These are phyloP conservation scores for Ailanthus altissimus DNA, from an alignment of 345 rosid species.

Conservation along the genomic window DNA sequence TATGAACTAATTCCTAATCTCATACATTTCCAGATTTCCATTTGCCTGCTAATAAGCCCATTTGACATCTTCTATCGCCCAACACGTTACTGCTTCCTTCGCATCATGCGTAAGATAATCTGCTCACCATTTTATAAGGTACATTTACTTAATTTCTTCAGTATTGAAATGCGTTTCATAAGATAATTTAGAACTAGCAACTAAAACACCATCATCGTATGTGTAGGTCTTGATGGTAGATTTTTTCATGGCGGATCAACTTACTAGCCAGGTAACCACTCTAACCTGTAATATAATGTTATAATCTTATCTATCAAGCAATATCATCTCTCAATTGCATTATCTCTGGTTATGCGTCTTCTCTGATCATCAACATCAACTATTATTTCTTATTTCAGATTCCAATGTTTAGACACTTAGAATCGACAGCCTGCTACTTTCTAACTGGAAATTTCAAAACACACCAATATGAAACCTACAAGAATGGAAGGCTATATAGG, in stretches of 20 bases:
- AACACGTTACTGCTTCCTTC: constrained; percentile 82
- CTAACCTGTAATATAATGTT: neutral
- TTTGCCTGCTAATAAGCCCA: constrained; percentile 68
- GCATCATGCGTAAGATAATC: constrained; percentile 69
- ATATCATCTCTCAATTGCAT: neutral
- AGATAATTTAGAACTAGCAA: neutral
- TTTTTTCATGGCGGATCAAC: constrained; percentile 98
- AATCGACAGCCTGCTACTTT: constrained; percentile 84
- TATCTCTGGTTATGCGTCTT: neutral
- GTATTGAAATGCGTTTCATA: neutral
- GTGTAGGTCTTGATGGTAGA: constrained; percentile 87
- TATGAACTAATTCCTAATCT: constrained; percentile 2
- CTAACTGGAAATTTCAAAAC: constrained; percentile 70
- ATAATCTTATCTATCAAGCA: neutral
- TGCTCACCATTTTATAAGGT: constrained; percentile 94
- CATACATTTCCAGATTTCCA: constrained; percentile 48
- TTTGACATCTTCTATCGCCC: constrained; percentile 77
- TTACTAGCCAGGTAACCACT: constrained; percentile 85
- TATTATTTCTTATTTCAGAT: constrained; percentile 42
- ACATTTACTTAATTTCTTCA: neutral
- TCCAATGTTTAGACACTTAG: constrained; percentile 80
- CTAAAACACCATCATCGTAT: neutral
- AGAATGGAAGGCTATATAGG: constrained; percentile 58
- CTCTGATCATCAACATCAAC: neutral
- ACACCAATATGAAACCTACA: constrained; percentile 66